Conservation (phyloP, 2,329 filamentous ascomycete genomes). For the Aaosphaeria arxii region DNA sequence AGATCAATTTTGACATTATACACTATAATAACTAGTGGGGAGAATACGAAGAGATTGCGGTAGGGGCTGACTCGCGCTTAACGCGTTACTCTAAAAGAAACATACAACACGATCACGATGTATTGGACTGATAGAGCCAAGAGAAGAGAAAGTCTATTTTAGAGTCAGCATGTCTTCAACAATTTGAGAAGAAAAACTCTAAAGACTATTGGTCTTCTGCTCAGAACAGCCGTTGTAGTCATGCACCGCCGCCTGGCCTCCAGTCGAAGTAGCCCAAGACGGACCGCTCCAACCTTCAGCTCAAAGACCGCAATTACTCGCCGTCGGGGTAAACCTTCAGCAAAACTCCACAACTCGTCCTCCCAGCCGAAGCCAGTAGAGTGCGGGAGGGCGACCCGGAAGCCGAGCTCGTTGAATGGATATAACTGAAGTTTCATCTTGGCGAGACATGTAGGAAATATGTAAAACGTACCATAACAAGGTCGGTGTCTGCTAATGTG, state of each 20-base stretch:
- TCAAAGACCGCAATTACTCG: slow-evolving; percentile 57
- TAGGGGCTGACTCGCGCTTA: no score
- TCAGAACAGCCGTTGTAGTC: slow-evolving; percentile 71
- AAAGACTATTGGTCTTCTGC: slow-evolving; percentile 14
- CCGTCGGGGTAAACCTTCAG: slow-evolving; percentile 40
- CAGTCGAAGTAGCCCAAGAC: slow-evolving; percentile 44
- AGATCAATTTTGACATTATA: no score
- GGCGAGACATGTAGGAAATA: slow-evolving; percentile 19
- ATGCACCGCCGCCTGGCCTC: slow-evolving; percentile 60
- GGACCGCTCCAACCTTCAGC: slow-evolving; percentile 30
- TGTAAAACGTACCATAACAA: no score
- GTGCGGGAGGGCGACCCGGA: slow-evolving; percentile 74
- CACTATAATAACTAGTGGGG: no score
- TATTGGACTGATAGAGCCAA: no score
- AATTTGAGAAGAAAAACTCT: slow-evolving; percentile 1
- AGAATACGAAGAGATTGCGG: no score
- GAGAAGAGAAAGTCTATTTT: not conserved
- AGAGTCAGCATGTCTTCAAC: slow-evolving; percentile 1
- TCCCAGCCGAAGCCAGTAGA: slow-evolving; percentile 56
- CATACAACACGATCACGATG: no score
- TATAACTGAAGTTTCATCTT: slow-evolving; percentile 60
- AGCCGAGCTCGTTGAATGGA: slow-evolving; percentile 61
- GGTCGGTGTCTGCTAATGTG: no score
- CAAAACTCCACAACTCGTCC: slow-evolving; percentile 75
- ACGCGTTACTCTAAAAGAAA: no score